These are phyloP conservation scores for Halophytophthora polymorphica DNA, from an alignment of 352 stramenopile genomes.

Conservation along the genomic window DNA sequence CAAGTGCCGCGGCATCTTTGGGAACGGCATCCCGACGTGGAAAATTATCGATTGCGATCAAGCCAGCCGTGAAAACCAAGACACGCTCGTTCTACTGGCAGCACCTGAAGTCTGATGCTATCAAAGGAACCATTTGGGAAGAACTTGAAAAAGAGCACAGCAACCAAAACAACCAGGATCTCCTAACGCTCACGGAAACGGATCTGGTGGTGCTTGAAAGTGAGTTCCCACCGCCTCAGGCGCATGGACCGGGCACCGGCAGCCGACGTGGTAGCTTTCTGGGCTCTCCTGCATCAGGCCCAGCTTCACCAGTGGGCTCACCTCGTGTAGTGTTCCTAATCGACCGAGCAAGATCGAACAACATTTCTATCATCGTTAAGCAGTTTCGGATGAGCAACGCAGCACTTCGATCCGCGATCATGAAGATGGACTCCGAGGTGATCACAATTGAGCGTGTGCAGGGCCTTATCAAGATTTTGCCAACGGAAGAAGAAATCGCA, in stretches of 20 bases:
- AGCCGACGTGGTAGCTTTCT: conserved; percentile 41
- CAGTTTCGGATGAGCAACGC: conserved; percentile 92
- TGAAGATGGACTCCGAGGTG: conserved; percentile 76
- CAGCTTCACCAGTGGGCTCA: conserved; percentile 45
- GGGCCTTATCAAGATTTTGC: conserved; percentile 84
- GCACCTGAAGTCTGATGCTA: conserved; percentile 52
- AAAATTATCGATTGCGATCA: conserved; percentile 62
- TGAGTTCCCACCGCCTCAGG: conserved; percentile 62
- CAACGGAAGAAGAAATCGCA: conserved; percentile 83
- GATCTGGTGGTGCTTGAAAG: conserved; percentile 52
- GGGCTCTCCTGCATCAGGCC: conserved; percentile 32
- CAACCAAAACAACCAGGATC: conserved; percentile 51
- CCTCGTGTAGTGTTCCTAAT: conserved; percentile 75
- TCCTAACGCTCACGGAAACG: conserved; percentile 41
- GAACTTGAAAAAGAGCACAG: conserved; percentile 59
- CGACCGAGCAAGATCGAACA: conserved; percentile 68
- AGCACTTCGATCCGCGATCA: conserved; percentile 74
- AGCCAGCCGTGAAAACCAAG: conserved; percentile 51
- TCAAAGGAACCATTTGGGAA: conserved; percentile 76
- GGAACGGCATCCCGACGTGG: conserved; percentile 27
- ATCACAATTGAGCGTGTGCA: conserved; percentile 81
- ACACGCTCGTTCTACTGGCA: conserved; percentile 79
- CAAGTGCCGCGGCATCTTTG: conserved; percentile 8
- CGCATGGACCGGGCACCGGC: conserved; percentile 32
- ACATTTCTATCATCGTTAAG: conserved; percentile 97